phyloP scores from a whole-genome alignment of 768 basidiomycete species.

The Boletus rubescentipes region DNA sequence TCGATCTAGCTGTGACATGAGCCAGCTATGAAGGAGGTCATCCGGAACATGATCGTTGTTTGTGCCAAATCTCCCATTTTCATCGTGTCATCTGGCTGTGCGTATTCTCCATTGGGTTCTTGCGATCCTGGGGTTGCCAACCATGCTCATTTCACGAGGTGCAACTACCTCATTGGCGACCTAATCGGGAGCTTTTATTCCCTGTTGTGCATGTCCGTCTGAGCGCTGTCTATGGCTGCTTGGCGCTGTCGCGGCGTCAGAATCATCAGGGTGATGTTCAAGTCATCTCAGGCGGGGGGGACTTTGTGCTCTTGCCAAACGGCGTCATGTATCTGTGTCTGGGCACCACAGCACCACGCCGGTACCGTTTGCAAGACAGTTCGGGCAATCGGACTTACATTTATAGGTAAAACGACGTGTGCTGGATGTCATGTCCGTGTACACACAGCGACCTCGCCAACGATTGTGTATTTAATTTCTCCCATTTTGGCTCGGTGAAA shows the following conservation, averaged over 20 bases:
- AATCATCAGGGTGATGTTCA: slow-evolving; percentile 1
- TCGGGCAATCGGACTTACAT: slow-evolving; percentile 17
- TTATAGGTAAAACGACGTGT: slow-evolving; percentile 14
- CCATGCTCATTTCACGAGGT: slow-evolving; percentile 20
- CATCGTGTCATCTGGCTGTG: slow-evolving; percentile 24
- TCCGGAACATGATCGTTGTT: slow-evolving; percentile 6
- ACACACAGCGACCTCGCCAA: slow-evolving; percentile 7
- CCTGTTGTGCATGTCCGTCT: not conserved
- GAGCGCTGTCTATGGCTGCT: not conserved
- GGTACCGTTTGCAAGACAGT: slow-evolving; percentile 20
- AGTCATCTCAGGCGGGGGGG: slow-evolving; percentile 2
- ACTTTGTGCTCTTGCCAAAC: not conserved
- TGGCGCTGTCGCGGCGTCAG: not conserved
- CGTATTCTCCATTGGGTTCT: slow-evolving; percentile 22
- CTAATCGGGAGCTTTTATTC: not conserved
- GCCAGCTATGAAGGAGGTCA: slow-evolving; percentile 1
- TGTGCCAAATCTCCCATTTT: not conserved
- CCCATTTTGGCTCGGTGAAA: slow-evolving; percentile 3
- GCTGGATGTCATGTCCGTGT: slow-evolving; percentile 30
- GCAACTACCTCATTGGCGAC: slow-evolving; percentile 8
- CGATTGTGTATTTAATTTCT: slow-evolving; percentile 3
- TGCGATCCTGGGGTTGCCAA: slow-evolving; percentile 12
- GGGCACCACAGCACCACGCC: slow-evolving; percentile 15
- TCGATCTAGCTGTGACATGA: slow-evolving; percentile 16
- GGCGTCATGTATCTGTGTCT: slow-evolving; percentile 1